phyloP scores from a whole-genome alignment of 495 filamentous ascomycete genomes.

The Platismatia glauca region DNA sequence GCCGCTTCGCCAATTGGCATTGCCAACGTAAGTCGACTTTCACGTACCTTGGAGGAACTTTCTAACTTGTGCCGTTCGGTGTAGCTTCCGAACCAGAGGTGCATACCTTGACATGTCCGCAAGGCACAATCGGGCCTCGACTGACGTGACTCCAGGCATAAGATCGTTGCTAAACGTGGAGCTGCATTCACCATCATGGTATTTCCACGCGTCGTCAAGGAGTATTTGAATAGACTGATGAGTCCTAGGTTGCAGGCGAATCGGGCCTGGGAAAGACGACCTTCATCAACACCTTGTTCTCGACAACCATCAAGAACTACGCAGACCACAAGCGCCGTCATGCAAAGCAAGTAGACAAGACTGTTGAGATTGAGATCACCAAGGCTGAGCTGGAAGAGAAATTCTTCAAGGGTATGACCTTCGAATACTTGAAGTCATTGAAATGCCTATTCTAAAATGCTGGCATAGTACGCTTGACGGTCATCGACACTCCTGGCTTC shows the following conservation, averaged over 20 bases:
- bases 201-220: slow-evolving; percentile 23
- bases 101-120: slow-evolving; percentile 14
- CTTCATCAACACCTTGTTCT: slow-evolving; percentile 99
- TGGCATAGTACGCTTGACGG: slow-evolving; percentile 79
- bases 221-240: background rate
- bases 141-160: slow-evolving; percentile 54
- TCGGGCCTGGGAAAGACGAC: slow-evolving; percentile 98
- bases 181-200: slow-evolving; percentile 99
- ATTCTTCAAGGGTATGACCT: slow-evolving; percentile 89
- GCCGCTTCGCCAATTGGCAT: slow-evolving; percentile 95
- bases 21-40: slow-evolving; percentile 67
- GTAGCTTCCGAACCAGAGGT: slow-evolving; percentile 84
- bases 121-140: slow-evolving; percentile 6
- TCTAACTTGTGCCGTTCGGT: slow-evolving; percentile 13
- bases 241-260: slow-evolving; percentile 81
- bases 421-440: slow-evolving; percentile 13
- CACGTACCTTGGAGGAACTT: slow-evolving; percentile 6
- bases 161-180: slow-evolving; percentile 98
- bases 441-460: slow-evolving; percentile 19
- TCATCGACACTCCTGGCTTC: slow-evolving; percentile 97
- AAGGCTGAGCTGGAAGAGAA: slow-evolving; percentile 99
- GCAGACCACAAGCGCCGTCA: slow-evolving; percentile 97
- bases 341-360: slow-evolving; percentile 98
- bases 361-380: slow-evolving; percentile 98
- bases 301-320: slow-evolving; percentile 99